Evolutionary conservation across 169 alveolate species (phyloP).

Genomic region (Plasmodium vinckei): DNA sequence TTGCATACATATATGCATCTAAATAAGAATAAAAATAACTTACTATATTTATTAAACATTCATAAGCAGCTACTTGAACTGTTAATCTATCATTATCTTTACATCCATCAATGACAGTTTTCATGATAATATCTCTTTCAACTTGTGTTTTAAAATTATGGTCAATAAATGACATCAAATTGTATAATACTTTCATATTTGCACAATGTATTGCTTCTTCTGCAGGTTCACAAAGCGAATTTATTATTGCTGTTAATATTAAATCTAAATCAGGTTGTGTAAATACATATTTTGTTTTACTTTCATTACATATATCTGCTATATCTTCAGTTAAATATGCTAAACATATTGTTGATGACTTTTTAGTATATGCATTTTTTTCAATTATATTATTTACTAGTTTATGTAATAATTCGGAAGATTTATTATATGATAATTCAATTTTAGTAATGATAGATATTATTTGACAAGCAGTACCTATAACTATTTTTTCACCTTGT

Average conservation of each 20-base stretch:
- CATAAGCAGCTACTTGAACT: slow-evolving; percentile 90
- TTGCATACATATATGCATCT: slow-evolving; percentile 86
- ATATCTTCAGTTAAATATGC: slow-evolving; percentile 89
- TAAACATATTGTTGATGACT: slow-evolving; percentile 87
- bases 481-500: slow-evolving; percentile 84
- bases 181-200: slow-evolving; percentile 79
- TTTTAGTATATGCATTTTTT: slow-evolving; percentile 85
- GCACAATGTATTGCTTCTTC: slow-evolving; percentile 81
- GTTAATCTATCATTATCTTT: slow-evolving; percentile 81
- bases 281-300: slow-evolving; percentile 80
- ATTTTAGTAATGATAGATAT: slow-evolving; percentile 88
- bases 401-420: slow-evolving; percentile 90
- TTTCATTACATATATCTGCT: slow-evolving; percentile 81
- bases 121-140: slow-evolving; percentile 84
- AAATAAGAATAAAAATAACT: slow-evolving; percentile 87
- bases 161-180: slow-evolving; percentile 80
- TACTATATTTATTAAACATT: slow-evolving; percentile 88
- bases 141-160: slow-evolving; percentile 81
- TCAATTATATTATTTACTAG: slow-evolving; percentile 83
- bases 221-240: slow-evolving; percentile 82
- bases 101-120: slow-evolving; percentile 86
- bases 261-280: slow-evolving; percentile 80
- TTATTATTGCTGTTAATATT: slow-evolving; percentile 82
- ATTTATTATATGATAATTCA: slow-evolving; percentile 87
- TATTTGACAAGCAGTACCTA: slow-evolving; percentile 89